phyloP scores from a whole-genome alignment of 176 grass and related monocot genomes.

The Zoysia japonica region DNA sequence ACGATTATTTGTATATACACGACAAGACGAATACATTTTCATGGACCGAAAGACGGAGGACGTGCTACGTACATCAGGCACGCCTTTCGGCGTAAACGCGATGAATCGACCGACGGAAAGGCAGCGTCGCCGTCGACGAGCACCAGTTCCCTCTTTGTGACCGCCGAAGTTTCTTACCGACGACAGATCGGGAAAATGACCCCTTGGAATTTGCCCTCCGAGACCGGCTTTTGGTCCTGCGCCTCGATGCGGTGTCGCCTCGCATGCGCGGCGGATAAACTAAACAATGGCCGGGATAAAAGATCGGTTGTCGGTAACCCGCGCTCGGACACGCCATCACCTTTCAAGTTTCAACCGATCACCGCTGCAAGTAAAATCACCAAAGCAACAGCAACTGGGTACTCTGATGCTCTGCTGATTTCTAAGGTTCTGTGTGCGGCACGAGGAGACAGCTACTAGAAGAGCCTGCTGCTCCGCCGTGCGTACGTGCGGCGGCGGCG shows the following conservation, averaged over 20 bases:
- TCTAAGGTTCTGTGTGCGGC: no score
- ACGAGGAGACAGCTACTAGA: no score
- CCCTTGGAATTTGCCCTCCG: background rate
- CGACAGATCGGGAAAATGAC: background rate
- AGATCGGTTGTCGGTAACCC: background rate
- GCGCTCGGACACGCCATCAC: background rate
- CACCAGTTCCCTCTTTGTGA: no score
- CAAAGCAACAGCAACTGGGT: background rate
- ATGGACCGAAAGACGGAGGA: no score
- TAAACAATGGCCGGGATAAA: slow-evolving; percentile 22
- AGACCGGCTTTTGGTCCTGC: background rate
- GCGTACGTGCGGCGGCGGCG: no score
- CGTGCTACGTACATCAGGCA: background rate
- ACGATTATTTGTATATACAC: no score
- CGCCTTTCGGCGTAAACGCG: slow-evolving; percentile 6
- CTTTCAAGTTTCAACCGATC: background rate
- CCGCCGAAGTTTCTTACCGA: background rate
- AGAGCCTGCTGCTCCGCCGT: no score
- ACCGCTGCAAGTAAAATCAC: background rate
- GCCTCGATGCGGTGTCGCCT: slow-evolving; percentile 32
- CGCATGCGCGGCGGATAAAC: slow-evolving; percentile 29
- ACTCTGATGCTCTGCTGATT: no score
- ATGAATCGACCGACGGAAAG: background rate
- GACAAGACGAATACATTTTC: no score
- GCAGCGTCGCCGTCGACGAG: background rate